phyloP scores from a whole-genome alignment of 495 filamentous ascomycete species.

The Talaromyces stipitatus region DNA sequence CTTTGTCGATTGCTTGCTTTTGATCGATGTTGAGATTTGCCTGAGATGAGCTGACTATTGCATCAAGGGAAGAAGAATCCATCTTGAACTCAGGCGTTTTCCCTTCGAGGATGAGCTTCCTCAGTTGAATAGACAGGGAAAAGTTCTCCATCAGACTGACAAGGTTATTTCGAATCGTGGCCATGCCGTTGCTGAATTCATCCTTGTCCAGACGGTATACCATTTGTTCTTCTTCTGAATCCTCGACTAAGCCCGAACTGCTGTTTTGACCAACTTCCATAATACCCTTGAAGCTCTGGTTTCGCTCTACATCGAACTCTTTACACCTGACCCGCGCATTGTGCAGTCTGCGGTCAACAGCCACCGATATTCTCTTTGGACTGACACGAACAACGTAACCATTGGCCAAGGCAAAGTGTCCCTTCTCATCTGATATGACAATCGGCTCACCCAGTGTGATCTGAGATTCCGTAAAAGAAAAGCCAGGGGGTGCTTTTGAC shows the following conservation, averaged over 20 bases:
- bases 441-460: constrained; percentile 85
- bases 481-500: constrained; percentile 42
- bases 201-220: constrained; percentile 91
- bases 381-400: constrained; percentile 76
- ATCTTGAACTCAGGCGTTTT: constrained; percentile 64
- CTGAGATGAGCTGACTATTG: constrained; percentile 37
- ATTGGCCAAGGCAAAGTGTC: constrained; percentile 88
- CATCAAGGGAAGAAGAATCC: constrained; percentile 48
- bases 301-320: constrained; percentile 64
- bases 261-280: constrained; percentile 71
- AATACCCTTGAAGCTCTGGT: constrained; percentile 84
- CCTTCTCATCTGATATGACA: constrained; percentile 91
- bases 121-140: constrained; percentile 64
- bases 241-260: constrained; percentile 16
- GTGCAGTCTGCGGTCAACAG: constrained; percentile 80
- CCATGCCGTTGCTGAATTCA: constrained; percentile 97
- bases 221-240: constrained; percentile 51
- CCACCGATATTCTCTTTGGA: constrained; percentile 69
- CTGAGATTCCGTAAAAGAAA: constrained; percentile 87
- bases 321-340: constrained; percentile 67
- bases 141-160: constrained; percentile 81
- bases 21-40: constrained; percentile 79
- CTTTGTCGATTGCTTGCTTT: constrained; percentile 76
- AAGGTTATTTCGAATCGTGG: constrained; percentile 85
- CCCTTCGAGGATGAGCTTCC: constrained; percentile 69